Conservation (phyloP, 169 alveolate genomes). For the Plasmodium vivax region DNA sequence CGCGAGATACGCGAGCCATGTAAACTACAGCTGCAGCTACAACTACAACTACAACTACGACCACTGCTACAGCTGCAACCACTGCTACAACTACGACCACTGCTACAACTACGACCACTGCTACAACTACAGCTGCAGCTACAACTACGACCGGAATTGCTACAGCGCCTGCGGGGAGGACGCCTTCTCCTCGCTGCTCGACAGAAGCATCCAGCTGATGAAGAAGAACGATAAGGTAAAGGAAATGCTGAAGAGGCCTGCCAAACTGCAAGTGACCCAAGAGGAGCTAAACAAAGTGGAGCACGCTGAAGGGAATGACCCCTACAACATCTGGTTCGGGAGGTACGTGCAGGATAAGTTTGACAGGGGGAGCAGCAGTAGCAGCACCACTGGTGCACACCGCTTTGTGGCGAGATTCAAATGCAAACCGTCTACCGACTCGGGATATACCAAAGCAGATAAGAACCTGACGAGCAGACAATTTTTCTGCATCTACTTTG, state of each 20-base stretch:
- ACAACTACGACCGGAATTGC: background rate
- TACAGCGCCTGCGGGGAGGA: too few relatives aligned
- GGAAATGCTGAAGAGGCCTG: constrained; percentile 47
- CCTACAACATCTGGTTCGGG: constrained; percentile 99
- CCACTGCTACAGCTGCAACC: too few relatives aligned
- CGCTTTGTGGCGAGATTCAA: constrained; percentile 89
- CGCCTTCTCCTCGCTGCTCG: background rate
- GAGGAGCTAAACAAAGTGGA: constrained; percentile 57
- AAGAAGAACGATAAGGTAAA: constrained; percentile 60
- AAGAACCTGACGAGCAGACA: constrained; percentile 79
- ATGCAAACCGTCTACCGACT: constrained; percentile 94
- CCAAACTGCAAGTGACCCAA: constrained; percentile 54
- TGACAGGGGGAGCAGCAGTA: constrained; percentile 72
- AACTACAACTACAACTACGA: background rate
- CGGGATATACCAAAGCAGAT: constrained; percentile 98
- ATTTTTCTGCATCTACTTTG: constrained; percentile 95
- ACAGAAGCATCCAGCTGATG: constrained; percentile 50
- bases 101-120: too few relatives aligned
- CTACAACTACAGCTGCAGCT: background rate
- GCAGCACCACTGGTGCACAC: constrained; percentile 81
- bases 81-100: background rate
- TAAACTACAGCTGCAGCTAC: background rate
- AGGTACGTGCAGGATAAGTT: constrained; percentile 94
- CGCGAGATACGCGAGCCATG: background rate
- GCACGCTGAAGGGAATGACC: constrained; percentile 94